Percentiles rank a stretch among this genome's conserved stretches.
phyloP scores from a whole-genome alignment of 1,284 basidiomycete genomes.

The Agaricales sp. region DNA sequence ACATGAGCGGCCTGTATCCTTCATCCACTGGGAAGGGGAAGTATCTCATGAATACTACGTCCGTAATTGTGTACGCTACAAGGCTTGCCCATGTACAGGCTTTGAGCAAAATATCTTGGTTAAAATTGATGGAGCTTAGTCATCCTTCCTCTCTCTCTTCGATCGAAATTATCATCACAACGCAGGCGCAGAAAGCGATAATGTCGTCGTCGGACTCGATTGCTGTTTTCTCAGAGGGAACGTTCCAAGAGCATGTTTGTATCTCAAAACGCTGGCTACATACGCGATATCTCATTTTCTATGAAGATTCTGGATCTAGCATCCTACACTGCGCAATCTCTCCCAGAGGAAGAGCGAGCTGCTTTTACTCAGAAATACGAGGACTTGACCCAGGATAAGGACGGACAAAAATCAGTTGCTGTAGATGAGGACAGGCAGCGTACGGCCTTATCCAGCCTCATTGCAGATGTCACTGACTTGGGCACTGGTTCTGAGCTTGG shows the following conservation, averaged over 20 bases:
- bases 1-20: too few relatives aligned
- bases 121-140: too few relatives aligned
- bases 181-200: neutral
- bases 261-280: conserved; percentile 4
- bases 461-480: conserved; percentile 52
- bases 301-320: conserved; percentile 70
- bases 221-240: conserved; percentile 81
- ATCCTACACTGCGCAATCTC: conserved; percentile 61
- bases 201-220: conserved; percentile 58
- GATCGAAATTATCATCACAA: neutral
- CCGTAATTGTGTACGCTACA: too few relatives aligned
- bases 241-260: conserved; percentile 79
- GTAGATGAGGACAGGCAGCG: conserved; percentile 42
- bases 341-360: conserved; percentile 58
- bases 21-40: too few relatives aligned
- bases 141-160: neutral
- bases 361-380: conserved; percentile 59
- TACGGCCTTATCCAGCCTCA: conserved; percentile 45
- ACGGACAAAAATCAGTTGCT: conserved; percentile 43
- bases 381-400: conserved; percentile 43
- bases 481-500: conserved; percentile 72
- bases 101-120: too few relatives aligned
- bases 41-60: too few relatives aligned
- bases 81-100: too few relatives aligned
- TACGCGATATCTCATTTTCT: conserved; percentile 7